Evolutionary conservation across 2,329 filamentous ascomycete genomes (phyloP).

Genomic region (Microsporum audouinii): DNA sequence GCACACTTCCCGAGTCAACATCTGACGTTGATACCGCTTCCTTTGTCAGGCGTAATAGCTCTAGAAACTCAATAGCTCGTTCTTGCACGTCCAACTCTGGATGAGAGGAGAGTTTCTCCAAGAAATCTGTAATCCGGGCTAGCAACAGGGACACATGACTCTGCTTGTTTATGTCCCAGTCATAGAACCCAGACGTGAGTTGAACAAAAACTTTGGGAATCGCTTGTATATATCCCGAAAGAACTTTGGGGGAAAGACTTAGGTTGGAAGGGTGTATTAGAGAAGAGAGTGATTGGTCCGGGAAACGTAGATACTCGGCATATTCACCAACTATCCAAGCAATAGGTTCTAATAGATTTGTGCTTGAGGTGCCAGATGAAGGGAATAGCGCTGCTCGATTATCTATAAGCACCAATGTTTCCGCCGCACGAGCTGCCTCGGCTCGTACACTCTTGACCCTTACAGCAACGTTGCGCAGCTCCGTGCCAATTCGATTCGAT

Average conservation of each 20-base stretch:
- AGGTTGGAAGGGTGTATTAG: constrained; percentile 57
- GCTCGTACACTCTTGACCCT: constrained; percentile 74
- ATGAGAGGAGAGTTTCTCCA: constrained; percentile 69
- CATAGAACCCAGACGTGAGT: constrained; percentile 53
- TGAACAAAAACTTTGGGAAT: constrained; percentile 72
- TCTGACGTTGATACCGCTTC: constrained; percentile 49
- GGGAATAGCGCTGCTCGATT: constrained; percentile 50
- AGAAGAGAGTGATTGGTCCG: constrained; percentile 61
- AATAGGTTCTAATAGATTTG: constrained; percentile 60
- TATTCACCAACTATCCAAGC: constrained; percentile 88
- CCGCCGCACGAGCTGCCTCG: constrained; percentile 72
- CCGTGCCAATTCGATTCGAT: constrained; percentile 55
- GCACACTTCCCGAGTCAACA: constrained; percentile 46
- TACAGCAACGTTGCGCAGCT: constrained; percentile 81
- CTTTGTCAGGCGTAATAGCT: constrained; percentile 73
- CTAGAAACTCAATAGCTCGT: constrained; percentile 80
- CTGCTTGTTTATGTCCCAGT: constrained; percentile 64
- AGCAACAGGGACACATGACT: constrained; percentile 65
- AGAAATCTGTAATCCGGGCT: constrained; percentile 66
- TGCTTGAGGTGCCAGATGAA: constrained; percentile 38
- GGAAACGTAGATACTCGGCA: constrained; percentile 55
- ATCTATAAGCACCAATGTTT: constrained; percentile 53
- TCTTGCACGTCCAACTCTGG: constrained; percentile 91
- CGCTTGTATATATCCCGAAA: constrained; percentile 74
- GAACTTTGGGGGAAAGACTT: constrained; percentile 50